Evolutionary conservation across 768 basidiomycete genomes (phyloP), one percentile per base, ranked within the genome.

Genomic region (Sporobolomyces roseus): DNA sequence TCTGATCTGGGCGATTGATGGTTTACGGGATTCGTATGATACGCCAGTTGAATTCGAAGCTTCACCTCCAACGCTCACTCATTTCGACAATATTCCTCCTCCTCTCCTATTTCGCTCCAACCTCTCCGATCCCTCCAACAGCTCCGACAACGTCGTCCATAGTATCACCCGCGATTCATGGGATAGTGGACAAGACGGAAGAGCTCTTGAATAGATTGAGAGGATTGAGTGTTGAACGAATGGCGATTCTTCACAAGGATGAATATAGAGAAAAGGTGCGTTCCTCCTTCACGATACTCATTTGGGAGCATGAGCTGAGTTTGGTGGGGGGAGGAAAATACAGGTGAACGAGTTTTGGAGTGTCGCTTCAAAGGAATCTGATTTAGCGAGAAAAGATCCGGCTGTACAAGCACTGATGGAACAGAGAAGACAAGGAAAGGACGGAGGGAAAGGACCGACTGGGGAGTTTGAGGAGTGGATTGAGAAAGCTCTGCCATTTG

Each of bases 181-280:
- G 17, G 27, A 4, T 58, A 8, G 56, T 58, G 10, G 23, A 45
- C 3, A 38, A 58, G 27, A 58, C 41, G 21, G 41, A 58, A 32
- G 27, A 58, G 30, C 16, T 58, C 14, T 19, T 58, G 27, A 41
- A 58, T 14, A 58, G 29, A 29, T 45, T 58, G 56, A 27, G 56
- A 25, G 29, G 38, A 23, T 38, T 58, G 27, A 45, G 41, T 30
- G 29, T 58, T 41, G 56, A 58, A 30, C 8, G 56, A 27, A 58
- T 58, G 56, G 38, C 56, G 41, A 58, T 58, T 25, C 29, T 58
- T 2, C 56, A 58, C 21, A 25, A 58, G 25, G 56, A 58, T 32
- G 25, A 29, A 3, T 58, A 41, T 19, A 17, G 56, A 29, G 43
- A 38, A 2, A 25, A 45, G 23, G 56, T 58, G 25, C 16, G 56